Evolutionary conservation across 192 early-diverging fungal genomes (phyloP).

Genomic region (Umbelopsis isabellina): DNA sequence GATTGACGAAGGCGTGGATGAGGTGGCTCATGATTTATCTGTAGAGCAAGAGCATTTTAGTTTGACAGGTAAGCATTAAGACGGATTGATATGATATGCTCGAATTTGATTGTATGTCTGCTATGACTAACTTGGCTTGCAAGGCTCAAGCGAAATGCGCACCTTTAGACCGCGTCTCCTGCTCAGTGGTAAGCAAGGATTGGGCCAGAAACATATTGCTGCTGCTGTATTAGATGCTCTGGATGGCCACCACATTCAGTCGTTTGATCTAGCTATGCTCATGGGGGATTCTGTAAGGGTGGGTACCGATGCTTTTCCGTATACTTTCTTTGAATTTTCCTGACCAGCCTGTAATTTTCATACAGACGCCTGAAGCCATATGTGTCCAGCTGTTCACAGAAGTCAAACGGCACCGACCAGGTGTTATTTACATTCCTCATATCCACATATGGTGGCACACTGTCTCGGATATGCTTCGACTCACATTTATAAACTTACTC

Average conservation of each 20-base stretch:
- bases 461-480: constrained; percentile 45
- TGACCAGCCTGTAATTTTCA: background rate
- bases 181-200: constrained; percentile 57
- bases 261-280: constrained; percentile 56
- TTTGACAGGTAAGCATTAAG: constrained; percentile 32
- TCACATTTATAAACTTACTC: constrained; percentile 54
- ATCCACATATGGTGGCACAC: constrained; percentile 55
- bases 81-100: no score
- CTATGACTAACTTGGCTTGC: no score
- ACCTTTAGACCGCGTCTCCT: constrained; percentile 64
- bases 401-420: constrained; percentile 61
- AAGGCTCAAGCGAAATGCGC: constrained; percentile 5
- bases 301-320: constrained; percentile 18
- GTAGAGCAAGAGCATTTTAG: constrained; percentile 22
- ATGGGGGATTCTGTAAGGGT: constrained; percentile 45
- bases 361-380: constrained; percentile 45
- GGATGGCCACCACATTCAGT: constrained; percentile 61
- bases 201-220: constrained; percentile 62
- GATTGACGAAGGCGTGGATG: constrained; percentile 20
- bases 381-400: constrained; percentile 62
- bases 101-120: no score
- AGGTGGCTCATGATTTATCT: background rate
- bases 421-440: constrained; percentile 62
- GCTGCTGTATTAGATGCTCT: constrained; percentile 57
- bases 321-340: no score